These are phyloP conservation scores for Lithohypha guttulata DNA, from an alignment of 2,329 filamentous ascomycete species.

Conservation along the genomic window DNA sequence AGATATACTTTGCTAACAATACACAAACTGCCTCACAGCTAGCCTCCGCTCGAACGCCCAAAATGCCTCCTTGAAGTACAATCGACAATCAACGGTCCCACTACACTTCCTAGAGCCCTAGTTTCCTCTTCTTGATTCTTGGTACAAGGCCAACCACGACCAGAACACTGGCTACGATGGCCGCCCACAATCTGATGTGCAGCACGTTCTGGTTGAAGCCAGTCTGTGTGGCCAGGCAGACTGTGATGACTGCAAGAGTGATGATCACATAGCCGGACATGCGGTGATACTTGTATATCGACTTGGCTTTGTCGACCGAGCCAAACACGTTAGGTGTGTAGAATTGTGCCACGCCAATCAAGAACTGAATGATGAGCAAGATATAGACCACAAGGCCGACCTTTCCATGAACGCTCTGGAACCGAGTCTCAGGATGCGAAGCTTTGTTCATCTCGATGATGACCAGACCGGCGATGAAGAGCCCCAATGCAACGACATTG, in stretches of 20 bases:
- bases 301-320: conserved; percentile 66
- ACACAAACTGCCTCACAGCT: too few species aligned
- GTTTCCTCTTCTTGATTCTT: conserved; percentile 70
- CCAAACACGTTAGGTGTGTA: conserved; percentile 60
- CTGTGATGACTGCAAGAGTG: conserved; percentile 59
- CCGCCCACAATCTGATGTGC: conserved; percentile 65
- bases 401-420: conserved; percentile 70
- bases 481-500: conserved; percentile 39
- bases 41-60: too few species aligned
- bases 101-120: conserved; percentile 44
- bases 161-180: conserved; percentile 55
- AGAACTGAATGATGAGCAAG: conserved; percentile 59
- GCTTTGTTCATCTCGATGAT: conserved; percentile 65
- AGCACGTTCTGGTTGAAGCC: conserved; percentile 59
- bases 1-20: background rate
- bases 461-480: conserved; percentile 31
- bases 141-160: conserved; percentile 63
- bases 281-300: conserved; percentile 82
- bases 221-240: conserved; percentile 66
- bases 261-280: conserved; percentile 63
- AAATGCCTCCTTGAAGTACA: too few species aligned
- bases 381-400: conserved; percentile 69
- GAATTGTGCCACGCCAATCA: conserved; percentile 76
- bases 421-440: conserved; percentile 53
- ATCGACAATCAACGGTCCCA: too few species aligned